Percentiles rank a stretch among this genome's conserved stretches.
Evolutionary conservation across 768 basidiomycete genomes (phyloP).

Genomic region (Cubamyces lactineus): DNA sequence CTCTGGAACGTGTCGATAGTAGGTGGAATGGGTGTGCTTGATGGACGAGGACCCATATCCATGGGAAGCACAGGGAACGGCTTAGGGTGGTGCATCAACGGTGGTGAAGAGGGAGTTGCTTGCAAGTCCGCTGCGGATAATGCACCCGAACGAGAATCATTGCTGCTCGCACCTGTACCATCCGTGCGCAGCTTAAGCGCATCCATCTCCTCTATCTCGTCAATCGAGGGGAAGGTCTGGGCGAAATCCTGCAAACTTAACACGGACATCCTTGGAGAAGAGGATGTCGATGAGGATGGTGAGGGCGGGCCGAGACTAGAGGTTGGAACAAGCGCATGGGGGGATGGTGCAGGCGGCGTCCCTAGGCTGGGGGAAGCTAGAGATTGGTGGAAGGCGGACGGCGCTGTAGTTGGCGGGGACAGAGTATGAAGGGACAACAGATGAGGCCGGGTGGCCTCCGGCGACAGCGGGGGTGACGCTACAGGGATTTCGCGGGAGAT

Average conservation of each 20-base stretch:
- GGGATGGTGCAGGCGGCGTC: slow-evolving; percentile 34
- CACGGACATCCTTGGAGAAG: slow-evolving; percentile 53
- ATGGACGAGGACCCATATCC: slow-evolving; percentile 58
- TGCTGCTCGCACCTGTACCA: slow-evolving; percentile 41
- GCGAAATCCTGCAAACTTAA: slow-evolving; percentile 59
- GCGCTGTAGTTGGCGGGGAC: slow-evolving; percentile 28
- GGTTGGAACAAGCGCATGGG: slow-evolving; percentile 67
- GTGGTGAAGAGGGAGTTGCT: slow-evolving; percentile 19
- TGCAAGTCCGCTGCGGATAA: slow-evolving; percentile 17
- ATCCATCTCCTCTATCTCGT: slow-evolving; percentile 67
- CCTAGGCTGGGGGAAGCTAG: slow-evolving; percentile 31
- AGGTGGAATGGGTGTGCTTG: slow-evolving; percentile 71
- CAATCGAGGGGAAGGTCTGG: slow-evolving; percentile 74
- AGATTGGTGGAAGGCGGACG: slow-evolving; percentile 19
- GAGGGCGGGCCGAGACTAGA: slow-evolving; percentile 79
- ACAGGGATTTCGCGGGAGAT: slow-evolving; percentile 54
- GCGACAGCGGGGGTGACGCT: slow-evolving; percentile 38
- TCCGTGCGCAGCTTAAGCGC: slow-evolving; percentile 53
- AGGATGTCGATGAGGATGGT: slow-evolving; percentile 69
- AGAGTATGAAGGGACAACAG: slow-evolving; percentile 43
- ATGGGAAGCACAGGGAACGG: slow-evolving; percentile 48
- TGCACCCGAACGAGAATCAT: slow-evolving; percentile 31
- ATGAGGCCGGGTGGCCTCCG: slow-evolving; percentile 39
- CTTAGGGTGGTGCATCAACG: slow-evolving; percentile 25
- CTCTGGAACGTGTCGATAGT: slow-evolving; percentile 58